A percentile compares a stretch with the other conserved stretches of the same genome.
Conservation (phyloP, 129 eudicot species). For the Helianthus annuus region HanXRQr2.0-SUNRISE NC_035440.2:8362755-8363254, state of each 20-base stretch:
- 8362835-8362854: conserved; percentile 66
- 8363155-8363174: conserved; percentile 72
- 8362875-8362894: conserved; percentile 71
- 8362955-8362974: conserved; percentile 69
- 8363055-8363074: conserved; percentile 64
- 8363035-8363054: conserved; percentile 69
- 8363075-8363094: conserved; percentile 74
- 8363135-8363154: conserved; percentile 75
- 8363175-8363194: conserved; percentile 67
- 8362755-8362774: conserved; percentile 75
- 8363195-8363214: background rate
- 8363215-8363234: background rate
- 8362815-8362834: conserved; percentile 74
- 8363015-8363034: conserved; percentile 55
- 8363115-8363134: conserved; percentile 67
- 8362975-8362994: conserved; percentile 72
- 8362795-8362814: conserved; percentile 49
- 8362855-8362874: conserved; percentile 63
- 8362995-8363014: conserved; percentile 81
- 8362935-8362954: conserved; percentile 57
- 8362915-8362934: conserved; percentile 41
- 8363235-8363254: background rate
- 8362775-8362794: conserved; percentile 61
- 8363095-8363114: conserved; percentile 59
- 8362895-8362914: conserved; percentile 75